phyloP scores from a whole-genome alignment of 2,329 filamentous ascomycete species.

The Cordyceps cicadae region DNA sequence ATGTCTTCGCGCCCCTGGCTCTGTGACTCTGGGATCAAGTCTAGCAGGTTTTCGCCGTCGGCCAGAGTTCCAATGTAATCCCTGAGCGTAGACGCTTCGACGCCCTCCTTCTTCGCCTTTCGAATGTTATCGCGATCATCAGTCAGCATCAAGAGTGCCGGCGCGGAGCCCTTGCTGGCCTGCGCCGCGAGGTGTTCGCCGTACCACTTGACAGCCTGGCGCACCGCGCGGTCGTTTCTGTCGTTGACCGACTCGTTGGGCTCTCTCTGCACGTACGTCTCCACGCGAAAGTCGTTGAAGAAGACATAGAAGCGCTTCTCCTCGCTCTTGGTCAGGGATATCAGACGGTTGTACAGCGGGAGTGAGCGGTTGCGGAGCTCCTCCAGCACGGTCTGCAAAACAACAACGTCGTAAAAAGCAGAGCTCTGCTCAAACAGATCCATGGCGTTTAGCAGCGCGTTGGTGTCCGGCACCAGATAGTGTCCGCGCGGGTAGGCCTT shows the following conservation, averaged over 20 bases:
- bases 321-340: slow-evolving; percentile 86
- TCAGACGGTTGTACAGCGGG: slow-evolving; percentile 87
- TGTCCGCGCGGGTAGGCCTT: slow-evolving; percentile 77
- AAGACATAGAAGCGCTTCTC: slow-evolving; percentile 98
- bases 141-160: slow-evolving; percentile 84
- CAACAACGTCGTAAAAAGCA: slow-evolving; percentile 92
- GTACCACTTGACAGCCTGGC: slow-evolving; percentile 85
- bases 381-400: slow-evolving; percentile 92
- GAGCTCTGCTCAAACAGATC: slow-evolving; percentile 89
- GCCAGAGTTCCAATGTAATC: slow-evolving; percentile 81
- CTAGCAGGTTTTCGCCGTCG: slow-evolving; percentile 75
- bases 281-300: slow-evolving; percentile 94
- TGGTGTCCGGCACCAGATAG: slow-evolving; percentile 93
- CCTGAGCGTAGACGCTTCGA: slow-evolving; percentile 59
- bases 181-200: slow-evolving; percentile 66
- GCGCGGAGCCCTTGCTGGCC: slow-evolving; percentile 39
- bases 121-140: slow-evolving; percentile 82
- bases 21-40: slow-evolving; percentile 82
- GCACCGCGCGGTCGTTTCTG: slow-evolving; percentile 86
- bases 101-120: slow-evolving; percentile 67
- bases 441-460: slow-evolving; percentile 91
- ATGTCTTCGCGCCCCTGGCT: slow-evolving; percentile 50
- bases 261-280: slow-evolving; percentile 74
- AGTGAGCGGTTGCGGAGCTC: slow-evolving; percentile 90
- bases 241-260: slow-evolving; percentile 87